Conservation (phyloP, 2,329 filamentous ascomycete species). For the Fusarium dlaminii region DNA sequence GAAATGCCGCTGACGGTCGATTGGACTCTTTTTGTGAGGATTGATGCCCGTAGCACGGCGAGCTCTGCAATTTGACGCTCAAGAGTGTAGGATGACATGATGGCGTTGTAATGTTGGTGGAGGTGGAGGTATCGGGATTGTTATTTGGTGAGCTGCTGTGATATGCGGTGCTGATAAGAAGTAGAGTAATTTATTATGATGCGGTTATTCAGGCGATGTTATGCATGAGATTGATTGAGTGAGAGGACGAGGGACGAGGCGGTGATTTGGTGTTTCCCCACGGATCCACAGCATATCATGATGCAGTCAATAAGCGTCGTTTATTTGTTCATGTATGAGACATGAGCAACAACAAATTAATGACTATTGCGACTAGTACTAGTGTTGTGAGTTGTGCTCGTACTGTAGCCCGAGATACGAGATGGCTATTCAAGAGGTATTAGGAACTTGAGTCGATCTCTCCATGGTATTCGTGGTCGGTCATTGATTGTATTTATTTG, state of each 20-base stretch:
- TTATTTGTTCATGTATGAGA: not conserved
- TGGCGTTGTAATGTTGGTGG: not conserved
- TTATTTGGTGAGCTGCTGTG: not conserved
- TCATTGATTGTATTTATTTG: not conserved
- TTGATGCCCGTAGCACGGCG: slow-evolving; percentile 64
- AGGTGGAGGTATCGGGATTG: not conserved
- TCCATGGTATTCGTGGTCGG: not conserved
- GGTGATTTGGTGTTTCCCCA: not conserved
- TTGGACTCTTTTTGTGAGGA: slow-evolving; percentile 62
- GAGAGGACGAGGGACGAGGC: not conserved
- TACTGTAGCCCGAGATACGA: not conserved
- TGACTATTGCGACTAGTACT: not conserved
- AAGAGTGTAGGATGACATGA: slow-evolving; percentile 40
- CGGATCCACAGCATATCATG: not conserved
- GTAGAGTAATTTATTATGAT: not conserved
- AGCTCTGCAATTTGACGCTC: slow-evolving; percentile 51
- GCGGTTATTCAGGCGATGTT: not conserved
- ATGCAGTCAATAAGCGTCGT: not conserved
- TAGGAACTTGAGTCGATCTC: not conserved
- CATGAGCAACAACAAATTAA: not conserved
- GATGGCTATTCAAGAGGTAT: not conserved
- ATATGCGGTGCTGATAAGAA: not conserved
- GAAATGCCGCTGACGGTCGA: slow-evolving; percentile 59
- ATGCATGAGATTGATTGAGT: not conserved
- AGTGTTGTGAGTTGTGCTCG: not conserved